Evolutionary conservation across 2,329 filamentous ascomycete species (phyloP).

Genomic region (Venturia nashicola): DNA sequence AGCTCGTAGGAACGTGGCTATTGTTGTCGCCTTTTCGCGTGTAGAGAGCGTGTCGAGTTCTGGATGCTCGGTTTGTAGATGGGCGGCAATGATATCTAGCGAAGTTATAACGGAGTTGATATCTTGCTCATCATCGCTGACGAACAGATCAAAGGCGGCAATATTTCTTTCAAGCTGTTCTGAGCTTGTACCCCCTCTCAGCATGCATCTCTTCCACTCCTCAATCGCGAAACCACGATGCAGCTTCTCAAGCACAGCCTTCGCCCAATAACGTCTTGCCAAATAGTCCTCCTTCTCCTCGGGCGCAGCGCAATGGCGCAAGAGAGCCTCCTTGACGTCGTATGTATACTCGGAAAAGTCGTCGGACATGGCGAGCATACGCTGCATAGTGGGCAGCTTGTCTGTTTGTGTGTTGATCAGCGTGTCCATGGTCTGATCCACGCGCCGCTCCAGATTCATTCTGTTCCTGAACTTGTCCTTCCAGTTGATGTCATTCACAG

Average conservation of each 20-base stretch:
- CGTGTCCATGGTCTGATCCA: constrained; percentile 18
- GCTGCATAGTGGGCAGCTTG: constrained; percentile 48
- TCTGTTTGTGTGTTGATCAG: constrained; percentile 38
- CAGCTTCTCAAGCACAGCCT: constrained; percentile 62
- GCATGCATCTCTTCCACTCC: constrained; percentile 48
- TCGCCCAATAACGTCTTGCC: constrained; percentile 66
- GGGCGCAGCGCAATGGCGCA: constrained; percentile 49
- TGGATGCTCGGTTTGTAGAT: constrained; percentile 42
- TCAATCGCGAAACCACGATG: constrained; percentile 69
- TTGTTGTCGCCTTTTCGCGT: constrained; percentile 52
- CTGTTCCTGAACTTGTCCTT: constrained; percentile 37
- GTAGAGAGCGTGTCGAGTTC: constrained; percentile 44
- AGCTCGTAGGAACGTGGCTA: constrained; percentile 57
- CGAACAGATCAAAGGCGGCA: constrained; percentile 80
- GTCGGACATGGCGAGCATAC: constrained; percentile 28
- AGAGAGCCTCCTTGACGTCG: constrained; percentile 76
- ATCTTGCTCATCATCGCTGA: constrained; percentile 62
- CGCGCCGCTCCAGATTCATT: constrained; percentile 8
- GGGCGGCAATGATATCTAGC: constrained; percentile 50
- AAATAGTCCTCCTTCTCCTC: constrained; percentile 60
- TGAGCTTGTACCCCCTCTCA: constrained; percentile 33
- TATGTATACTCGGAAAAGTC: constrained; percentile 51
- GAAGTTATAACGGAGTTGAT: constrained; percentile 49
- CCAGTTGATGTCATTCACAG: constrained; percentile 56
- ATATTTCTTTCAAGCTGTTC: constrained; percentile 61